A percentile compares a stretch with the other conserved stretches of the same genome.
Evolutionary conservation across 2,329 filamentous ascomycete genomes (phyloP).

Genomic region (Ploettnerulaceae sp.): DNA sequence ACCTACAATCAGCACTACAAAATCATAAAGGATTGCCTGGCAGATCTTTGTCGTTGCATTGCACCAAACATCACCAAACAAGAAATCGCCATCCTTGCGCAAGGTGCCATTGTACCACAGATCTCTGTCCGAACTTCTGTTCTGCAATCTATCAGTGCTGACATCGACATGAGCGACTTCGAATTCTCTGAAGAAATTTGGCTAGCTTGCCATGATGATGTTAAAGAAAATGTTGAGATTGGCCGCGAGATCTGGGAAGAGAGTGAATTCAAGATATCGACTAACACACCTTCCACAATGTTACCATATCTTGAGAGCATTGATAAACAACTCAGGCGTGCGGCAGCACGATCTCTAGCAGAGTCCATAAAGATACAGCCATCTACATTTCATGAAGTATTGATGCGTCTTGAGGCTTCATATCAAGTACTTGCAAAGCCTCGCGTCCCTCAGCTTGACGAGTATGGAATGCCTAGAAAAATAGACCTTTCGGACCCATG

Average conservation of each 20-base stretch:
- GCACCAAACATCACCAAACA: slow-evolving; percentile 69
- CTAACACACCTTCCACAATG: slow-evolving; percentile 61
- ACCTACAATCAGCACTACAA: slow-evolving; percentile 91
- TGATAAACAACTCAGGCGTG: slow-evolving; percentile 76
- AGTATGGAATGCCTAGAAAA: slow-evolving; percentile 92
- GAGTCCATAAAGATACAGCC: slow-evolving; percentile 62
- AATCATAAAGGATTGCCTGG: slow-evolving; percentile 84
- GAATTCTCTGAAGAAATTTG: slow-evolving; percentile 87
- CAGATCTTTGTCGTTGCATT: slow-evolving; percentile 78
- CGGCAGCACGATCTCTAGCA: slow-evolving; percentile 76
- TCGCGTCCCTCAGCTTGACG: slow-evolving; percentile 76
- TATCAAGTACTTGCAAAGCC: slow-evolving; percentile 81
- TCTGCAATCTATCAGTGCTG: slow-evolving; percentile 82
- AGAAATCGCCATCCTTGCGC: slow-evolving; percentile 73
- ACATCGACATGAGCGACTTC: slow-evolving; percentile 86
- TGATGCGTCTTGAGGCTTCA: slow-evolving; percentile 61
- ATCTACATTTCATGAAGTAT: slow-evolving; percentile 54
- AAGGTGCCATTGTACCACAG: slow-evolving; percentile 74
- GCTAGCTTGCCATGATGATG: slow-evolving; percentile 88
- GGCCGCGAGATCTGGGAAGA: slow-evolving; percentile 93
- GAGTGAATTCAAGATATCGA: slow-evolving; percentile 68
- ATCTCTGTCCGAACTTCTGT: slow-evolving; percentile 76
- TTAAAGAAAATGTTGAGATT: slow-evolving; percentile 78
- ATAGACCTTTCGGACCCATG: slow-evolving; percentile 83
- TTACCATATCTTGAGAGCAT: slow-evolving; percentile 74